Evolutionary conservation across 2,329 filamentous ascomycete genomes (phyloP).

Genomic region (Cladosporium oxysporum): DNA sequence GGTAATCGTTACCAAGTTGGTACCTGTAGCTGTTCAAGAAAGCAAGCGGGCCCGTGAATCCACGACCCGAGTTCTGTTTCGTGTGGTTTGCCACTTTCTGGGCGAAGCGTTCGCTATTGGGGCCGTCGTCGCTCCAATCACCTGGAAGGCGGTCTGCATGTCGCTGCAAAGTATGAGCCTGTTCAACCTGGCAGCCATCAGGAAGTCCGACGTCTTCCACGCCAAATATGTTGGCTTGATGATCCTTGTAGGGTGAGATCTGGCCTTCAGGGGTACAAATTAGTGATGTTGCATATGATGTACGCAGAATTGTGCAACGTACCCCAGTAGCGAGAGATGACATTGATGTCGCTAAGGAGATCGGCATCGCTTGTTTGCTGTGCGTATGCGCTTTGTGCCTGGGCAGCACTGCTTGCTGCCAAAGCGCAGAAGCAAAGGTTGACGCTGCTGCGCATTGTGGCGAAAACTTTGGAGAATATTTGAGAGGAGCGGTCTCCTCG

Average conservation of each 20-base stretch:
- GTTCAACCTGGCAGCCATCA: conserved; percentile 57
- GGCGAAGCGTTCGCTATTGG: conserved; percentile 52
- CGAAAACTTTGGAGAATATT: neutral
- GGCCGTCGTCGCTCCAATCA: conserved; percentile 49
- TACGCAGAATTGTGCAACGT: neutral
- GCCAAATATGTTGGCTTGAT: conserved; percentile 49
- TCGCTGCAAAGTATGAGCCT: conserved; percentile 56
- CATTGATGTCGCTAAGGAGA: conserved; percentile 37
- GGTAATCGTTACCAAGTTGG: conserved; percentile 44
- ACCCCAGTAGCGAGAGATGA: conserved; percentile 48
- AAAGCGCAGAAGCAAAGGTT: conserved; percentile 1
- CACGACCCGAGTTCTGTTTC: conserved; percentile 35
- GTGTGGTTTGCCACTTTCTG: conserved; percentile 52
- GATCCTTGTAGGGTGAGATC: conserved; percentile 51
- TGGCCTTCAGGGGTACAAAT: conserved; percentile 32
- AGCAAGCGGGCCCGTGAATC: conserved; percentile 50
- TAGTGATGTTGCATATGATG: neutral
- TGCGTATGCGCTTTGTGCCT: neutral
- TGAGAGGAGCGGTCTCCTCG: neutral
- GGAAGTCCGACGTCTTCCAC: conserved; percentile 52
- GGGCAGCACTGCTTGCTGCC: neutral
- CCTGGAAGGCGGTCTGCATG: conserved; percentile 58
- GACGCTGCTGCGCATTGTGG: conserved; percentile 1
- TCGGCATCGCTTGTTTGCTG: neutral
- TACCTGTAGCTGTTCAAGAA: conserved; percentile 59